phyloP scores from a whole-genome alignment of 2,329 filamentous ascomycete species.

The Sporothrix inflata region DNA sequence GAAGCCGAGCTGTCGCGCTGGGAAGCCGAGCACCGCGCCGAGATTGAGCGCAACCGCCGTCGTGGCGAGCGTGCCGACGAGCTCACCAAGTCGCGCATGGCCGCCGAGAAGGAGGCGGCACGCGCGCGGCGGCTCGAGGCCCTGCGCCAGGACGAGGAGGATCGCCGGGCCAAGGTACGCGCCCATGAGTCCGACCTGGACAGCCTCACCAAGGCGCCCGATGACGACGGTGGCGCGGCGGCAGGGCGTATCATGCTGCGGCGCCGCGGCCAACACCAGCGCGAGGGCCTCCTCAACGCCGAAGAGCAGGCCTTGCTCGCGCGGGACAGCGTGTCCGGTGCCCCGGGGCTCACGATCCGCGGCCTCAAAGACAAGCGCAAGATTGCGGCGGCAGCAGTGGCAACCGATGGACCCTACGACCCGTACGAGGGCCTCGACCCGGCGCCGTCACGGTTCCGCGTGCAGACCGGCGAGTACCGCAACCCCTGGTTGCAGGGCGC shows the following conservation, averaged over 20 bases:
- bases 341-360: slow-evolving; percentile 66
- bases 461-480: slow-evolving; percentile 68
- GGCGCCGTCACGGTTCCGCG: slow-evolving; percentile 67
- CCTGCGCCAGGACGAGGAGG: slow-evolving; percentile 69
- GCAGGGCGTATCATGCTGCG: slow-evolving; percentile 69
- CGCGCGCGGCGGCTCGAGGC: slow-evolving; percentile 65
- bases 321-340: slow-evolving; percentile 32
- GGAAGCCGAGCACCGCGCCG: slow-evolving; percentile 70
- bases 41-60: slow-evolving; percentile 65
- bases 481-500: slow-evolving; percentile 73
- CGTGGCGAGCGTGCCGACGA: slow-evolving; percentile 58
- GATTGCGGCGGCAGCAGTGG: slow-evolving; percentile 37
- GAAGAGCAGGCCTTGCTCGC: slow-evolving; percentile 47
- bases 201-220: slow-evolving; percentile 65
- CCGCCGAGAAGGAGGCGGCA: slow-evolving; percentile 68
- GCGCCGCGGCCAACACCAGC: slow-evolving; percentile 64
- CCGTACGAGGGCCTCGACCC: slow-evolving; percentile 79
- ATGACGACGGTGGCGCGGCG: slow-evolving; percentile 42
- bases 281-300: slow-evolving; percentile 40
- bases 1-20: slow-evolving; percentile 65
- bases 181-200: slow-evolving; percentile 71
- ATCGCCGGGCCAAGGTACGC: slow-evolving; percentile 65
- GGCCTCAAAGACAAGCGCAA: slow-evolving; percentile 71
- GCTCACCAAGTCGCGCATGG: slow-evolving; percentile 57
- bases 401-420: slow-evolving; percentile 78